These are phyloP conservation scores for Echites panduratus DNA, from an alignment of 257 asterid species.

Conservation along the genomic window DNA sequence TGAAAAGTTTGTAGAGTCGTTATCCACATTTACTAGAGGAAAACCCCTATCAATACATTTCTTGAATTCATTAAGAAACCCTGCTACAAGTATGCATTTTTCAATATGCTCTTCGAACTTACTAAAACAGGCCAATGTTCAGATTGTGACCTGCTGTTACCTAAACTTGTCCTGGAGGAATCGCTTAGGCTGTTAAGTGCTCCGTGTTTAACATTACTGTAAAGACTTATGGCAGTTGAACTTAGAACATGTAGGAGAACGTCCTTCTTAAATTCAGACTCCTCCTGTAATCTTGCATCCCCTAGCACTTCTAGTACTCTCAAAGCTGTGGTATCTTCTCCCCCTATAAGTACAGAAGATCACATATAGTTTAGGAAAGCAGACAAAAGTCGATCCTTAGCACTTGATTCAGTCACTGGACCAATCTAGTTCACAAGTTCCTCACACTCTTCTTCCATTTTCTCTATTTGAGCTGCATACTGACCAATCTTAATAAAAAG, in stretches of 20 bases:
- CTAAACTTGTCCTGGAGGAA: slow-evolving; percentile 31
- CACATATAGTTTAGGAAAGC: slow-evolving; percentile 55
- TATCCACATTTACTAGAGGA: slow-evolving; percentile 30
- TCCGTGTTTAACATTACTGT: slow-evolving; percentile 48
- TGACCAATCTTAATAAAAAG: slow-evolving; percentile 63
- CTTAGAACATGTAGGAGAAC: slow-evolving; percentile 37
- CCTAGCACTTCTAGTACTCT: slow-evolving; percentile 40
- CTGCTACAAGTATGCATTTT: slow-evolving; percentile 68
- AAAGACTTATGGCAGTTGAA: slow-evolving; percentile 55
- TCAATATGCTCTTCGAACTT: slow-evolving; percentile 79
- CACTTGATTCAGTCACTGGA: slow-evolving; percentile 64
- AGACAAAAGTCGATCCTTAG: slow-evolving; percentile 69
- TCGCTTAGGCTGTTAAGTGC: slow-evolving; percentile 42
- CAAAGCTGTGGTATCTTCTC: slow-evolving; percentile 33
- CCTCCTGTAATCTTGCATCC: slow-evolving; percentile 26
- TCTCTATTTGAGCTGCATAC: slow-evolving; percentile 76
- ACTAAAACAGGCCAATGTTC: slow-evolving; percentile 52
- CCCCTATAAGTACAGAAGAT: slow-evolving; percentile 40
- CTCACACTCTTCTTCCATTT: slow-evolving; percentile 62
- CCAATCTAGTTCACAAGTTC: slow-evolving; percentile 65
- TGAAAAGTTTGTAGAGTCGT: slow-evolving; percentile 25
- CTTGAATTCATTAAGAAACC: slow-evolving; percentile 59
- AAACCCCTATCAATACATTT: slow-evolving; percentile 38
- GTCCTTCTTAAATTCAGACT: slow-evolving; percentile 50
- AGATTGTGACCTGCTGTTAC: slow-evolving; percentile 32